These are phyloP conservation scores for Plantago major DNA, from an alignment of 257 asterid species.

Conservation along the genomic window DNA sequence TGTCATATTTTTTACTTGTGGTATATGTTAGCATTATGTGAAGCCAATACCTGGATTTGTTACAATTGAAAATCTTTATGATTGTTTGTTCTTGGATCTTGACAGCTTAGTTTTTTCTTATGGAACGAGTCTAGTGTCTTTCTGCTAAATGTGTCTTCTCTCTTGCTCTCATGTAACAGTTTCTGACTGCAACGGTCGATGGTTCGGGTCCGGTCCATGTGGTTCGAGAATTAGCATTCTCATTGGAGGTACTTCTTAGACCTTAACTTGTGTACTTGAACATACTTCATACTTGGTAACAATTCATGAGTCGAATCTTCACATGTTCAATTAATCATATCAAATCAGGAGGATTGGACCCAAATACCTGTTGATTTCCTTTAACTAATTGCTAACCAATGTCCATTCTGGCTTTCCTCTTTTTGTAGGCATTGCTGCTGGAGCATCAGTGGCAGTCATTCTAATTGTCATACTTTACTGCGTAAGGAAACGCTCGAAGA, in stretches of 20 bases:
- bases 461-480: constrained; percentile 33
- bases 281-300: constrained; percentile 10
- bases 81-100: no score
- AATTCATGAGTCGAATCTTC: neutral
- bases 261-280: neutral
- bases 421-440: constrained; percentile 43
- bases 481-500: constrained; percentile 34
- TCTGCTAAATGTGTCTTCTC: constrained; percentile 11
- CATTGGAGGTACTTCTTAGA: constrained; percentile 42
- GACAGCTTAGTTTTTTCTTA: no score
- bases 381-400: no score
- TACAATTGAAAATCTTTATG: no score
- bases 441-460: constrained; percentile 34
- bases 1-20: no score
- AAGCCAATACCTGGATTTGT: no score
- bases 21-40: no score
- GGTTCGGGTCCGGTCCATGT: constrained; percentile 32
- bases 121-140: neutral
- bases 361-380: no score
- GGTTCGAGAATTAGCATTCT: constrained; percentile 44
- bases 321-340: no score
- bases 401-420: neutral
- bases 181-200: constrained; percentile 33
- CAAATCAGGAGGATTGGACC: no score
- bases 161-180: constrained; percentile 25